Conservation (phyloP, 2,329 filamentous ascomycete species). For the Colletotrichum costaricense region DNA sequence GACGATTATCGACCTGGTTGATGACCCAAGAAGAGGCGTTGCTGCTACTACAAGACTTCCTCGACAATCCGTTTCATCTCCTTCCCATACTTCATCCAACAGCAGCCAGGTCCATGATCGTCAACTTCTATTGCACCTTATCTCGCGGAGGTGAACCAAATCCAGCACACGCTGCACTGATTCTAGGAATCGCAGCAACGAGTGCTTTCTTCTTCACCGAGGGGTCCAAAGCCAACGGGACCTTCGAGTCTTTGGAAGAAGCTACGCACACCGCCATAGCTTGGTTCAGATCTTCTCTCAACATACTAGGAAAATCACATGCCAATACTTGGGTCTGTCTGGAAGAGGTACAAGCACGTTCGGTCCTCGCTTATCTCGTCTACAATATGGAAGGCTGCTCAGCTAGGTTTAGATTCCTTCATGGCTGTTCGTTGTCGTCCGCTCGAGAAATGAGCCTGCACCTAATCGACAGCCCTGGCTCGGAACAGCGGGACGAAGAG, state of each 20-base stretch:
- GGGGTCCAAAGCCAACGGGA: background rate
- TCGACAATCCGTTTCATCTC: conserved; percentile 41
- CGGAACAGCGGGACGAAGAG: conserved; percentile 38
- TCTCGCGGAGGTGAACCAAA: conserved; percentile 28
- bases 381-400: conserved; percentile 53
- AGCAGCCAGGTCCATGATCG: conserved; percentile 35
- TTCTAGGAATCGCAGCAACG: conserved; percentile 43
- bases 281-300: conserved; percentile 49
- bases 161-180: conserved; percentile 39
- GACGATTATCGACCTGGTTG: conserved; percentile 24
- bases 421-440: conserved; percentile 37
- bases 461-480: conserved; percentile 49
- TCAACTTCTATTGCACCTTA: conserved; percentile 37
- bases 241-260: conserved; percentile 4
- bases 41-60: conserved; percentile 42
- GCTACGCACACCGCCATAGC: conserved; percentile 17
- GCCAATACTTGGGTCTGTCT: conserved; percentile 43
- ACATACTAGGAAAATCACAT: conserved; percentile 49
- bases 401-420: conserved; percentile 44
- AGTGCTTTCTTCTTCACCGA: conserved; percentile 43
- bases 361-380: conserved; percentile 50
- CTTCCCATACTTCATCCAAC: conserved; percentile 42
- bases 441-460: conserved; percentile 50
- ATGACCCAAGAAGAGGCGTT: conserved; percentile 41
- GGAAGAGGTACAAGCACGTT: conserved; percentile 50